These are phyloP conservation scores for Curvularia hawaiiensis DNA, from an alignment of 2,329 filamentous ascomycete species.

Conservation along the genomic window DNA sequence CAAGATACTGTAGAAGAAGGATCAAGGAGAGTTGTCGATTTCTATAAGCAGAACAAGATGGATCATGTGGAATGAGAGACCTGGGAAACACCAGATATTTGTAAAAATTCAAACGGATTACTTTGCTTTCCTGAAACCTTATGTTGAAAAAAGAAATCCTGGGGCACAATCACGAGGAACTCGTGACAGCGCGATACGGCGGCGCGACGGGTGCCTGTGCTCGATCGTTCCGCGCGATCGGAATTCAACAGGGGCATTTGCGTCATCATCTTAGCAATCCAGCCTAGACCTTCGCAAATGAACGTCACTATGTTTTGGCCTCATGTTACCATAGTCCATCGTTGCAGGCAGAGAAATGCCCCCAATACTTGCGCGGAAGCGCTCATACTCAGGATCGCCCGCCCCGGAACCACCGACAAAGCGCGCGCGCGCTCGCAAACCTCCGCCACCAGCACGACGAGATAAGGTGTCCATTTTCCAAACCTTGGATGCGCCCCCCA, in stretches of 20 bases:
- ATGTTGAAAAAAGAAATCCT: neutral
- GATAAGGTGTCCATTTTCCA: conserved; percentile 52
- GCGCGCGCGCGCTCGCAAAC: conserved; percentile 25
- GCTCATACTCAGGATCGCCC: conserved; percentile 58
- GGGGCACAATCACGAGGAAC: neutral
- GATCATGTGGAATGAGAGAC: neutral
- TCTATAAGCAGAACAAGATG: neutral
- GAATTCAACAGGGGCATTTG: conserved; percentile 22
- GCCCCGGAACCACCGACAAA: conserved; percentile 44
- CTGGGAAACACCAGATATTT: neutral
- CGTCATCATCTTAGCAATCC: conserved; percentile 31
- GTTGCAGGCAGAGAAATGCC: conserved; percentile 59
- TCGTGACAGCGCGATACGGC: conserved; percentile 24
- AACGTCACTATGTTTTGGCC: neutral
- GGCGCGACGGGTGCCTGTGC: conserved; percentile 23
- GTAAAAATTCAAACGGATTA: neutral
- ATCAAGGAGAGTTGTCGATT: conserved; percentile 27
- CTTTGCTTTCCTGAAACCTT: neutral
- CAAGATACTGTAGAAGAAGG: conserved; percentile 45
- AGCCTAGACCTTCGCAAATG: conserved; percentile 1
- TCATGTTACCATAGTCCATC: conserved; percentile 7
- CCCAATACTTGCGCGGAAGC: conserved; percentile 70
- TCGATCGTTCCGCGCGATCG: conserved; percentile 29
- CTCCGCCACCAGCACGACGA: conserved; percentile 25
- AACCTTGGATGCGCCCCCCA: conserved; percentile 49